Evolutionary conservation across 129 eudicot genomes (phyloP).

Genomic region (Chrysanthemum makinoi): DNA sequence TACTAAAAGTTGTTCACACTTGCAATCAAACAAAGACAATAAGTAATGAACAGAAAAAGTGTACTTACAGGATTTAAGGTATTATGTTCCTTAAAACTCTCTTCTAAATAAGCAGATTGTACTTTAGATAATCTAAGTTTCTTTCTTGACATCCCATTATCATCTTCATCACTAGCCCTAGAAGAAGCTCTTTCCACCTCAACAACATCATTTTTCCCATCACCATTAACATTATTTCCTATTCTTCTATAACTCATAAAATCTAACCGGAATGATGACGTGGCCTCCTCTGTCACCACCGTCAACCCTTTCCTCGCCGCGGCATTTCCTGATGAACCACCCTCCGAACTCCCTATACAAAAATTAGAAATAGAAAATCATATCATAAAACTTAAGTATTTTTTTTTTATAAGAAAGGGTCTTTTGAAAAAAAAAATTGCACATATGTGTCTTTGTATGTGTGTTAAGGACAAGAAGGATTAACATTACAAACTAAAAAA

Average conservation of each 20-base stretch:
- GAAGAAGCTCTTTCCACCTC: constrained; percentile 59
- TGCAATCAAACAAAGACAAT: too few relatives aligned
- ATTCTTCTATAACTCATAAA: constrained; percentile 39
- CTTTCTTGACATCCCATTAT: constrained; percentile 49
- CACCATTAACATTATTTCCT: constrained; percentile 27
- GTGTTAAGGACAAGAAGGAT: too few relatives aligned
- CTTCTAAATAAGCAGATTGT: constrained; percentile 86
- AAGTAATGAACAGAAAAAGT: not conserved
- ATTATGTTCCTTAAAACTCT: constrained; percentile 72
- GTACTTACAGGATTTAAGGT: constrained; percentile 72
- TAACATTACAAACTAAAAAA: too few relatives aligned
- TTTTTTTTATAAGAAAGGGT: not conserved
- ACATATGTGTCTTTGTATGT: too few relatives aligned
- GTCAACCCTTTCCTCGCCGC: constrained; percentile 43
- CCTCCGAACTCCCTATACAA: constrained; percentile 63
- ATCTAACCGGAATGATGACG: constrained; percentile 54
- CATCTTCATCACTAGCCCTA: constrained; percentile 81
- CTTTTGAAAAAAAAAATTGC: too few relatives aligned
- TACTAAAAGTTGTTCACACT: too few relatives aligned
- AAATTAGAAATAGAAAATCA: not conserved
- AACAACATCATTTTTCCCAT: constrained; percentile 49
- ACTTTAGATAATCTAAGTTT: constrained; percentile 68
- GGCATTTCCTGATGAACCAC: constrained; percentile 70
- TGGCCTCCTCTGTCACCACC: constrained; percentile 53
- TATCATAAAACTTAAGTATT: not conserved